Evolutionary conservation across 768 basidiomycete genomes (phyloP).

Genomic region (Asterophora parasitica): DNA sequence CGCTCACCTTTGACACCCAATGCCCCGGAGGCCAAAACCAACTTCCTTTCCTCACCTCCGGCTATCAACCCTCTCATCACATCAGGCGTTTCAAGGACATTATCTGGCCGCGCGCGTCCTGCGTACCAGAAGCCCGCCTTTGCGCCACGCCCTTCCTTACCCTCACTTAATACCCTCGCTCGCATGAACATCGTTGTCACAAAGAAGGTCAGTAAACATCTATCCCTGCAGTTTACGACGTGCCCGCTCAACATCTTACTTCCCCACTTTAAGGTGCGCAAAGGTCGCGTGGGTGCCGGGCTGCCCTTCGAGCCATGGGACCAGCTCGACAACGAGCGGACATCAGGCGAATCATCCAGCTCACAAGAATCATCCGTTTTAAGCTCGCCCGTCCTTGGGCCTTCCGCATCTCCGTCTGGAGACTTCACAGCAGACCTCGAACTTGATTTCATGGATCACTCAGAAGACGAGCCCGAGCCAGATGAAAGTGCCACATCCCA

Average conservation of each 20-base stretch:
- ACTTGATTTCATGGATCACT: slow-evolving; percentile 17
- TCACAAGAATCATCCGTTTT: slow-evolving; percentile 11
- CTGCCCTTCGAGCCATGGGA: slow-evolving; percentile 56
- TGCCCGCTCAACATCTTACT: neutral
- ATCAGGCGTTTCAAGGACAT: slow-evolving; percentile 15
- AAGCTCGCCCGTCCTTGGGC: neutral
- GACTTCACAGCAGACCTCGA: slow-evolving; percentile 18
- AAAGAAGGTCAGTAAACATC: slow-evolving; percentile 33
- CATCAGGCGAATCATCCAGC: slow-evolving; percentile 12
- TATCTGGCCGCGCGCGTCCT: slow-evolving; percentile 25
- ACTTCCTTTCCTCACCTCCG: slow-evolving; percentile 15
- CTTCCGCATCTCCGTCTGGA: slow-evolving; percentile 6
- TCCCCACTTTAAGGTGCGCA: slow-evolving; percentile 39
- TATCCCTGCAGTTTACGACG: slow-evolving; percentile 1
- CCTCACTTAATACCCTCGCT: slow-evolving; percentile 45
- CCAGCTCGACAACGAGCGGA: slow-evolving; percentile 21
- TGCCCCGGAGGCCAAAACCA: slow-evolving; percentile 12
- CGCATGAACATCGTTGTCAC: slow-evolving; percentile 42
- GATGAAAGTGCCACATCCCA: neutral
- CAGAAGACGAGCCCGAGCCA: slow-evolving; percentile 14
- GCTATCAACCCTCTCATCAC: slow-evolving; percentile 3
- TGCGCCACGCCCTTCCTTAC: slow-evolving; percentile 44
- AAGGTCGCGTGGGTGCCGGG: slow-evolving; percentile 46
- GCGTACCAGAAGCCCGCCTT: slow-evolving; percentile 48
- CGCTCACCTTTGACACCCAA: slow-evolving; percentile 25